Evolutionary conservation across 768 basidiomycete species (phyloP), one percentile per base, ranked within the genome.

Genomic region (Hypholoma fasciculare): DNA sequence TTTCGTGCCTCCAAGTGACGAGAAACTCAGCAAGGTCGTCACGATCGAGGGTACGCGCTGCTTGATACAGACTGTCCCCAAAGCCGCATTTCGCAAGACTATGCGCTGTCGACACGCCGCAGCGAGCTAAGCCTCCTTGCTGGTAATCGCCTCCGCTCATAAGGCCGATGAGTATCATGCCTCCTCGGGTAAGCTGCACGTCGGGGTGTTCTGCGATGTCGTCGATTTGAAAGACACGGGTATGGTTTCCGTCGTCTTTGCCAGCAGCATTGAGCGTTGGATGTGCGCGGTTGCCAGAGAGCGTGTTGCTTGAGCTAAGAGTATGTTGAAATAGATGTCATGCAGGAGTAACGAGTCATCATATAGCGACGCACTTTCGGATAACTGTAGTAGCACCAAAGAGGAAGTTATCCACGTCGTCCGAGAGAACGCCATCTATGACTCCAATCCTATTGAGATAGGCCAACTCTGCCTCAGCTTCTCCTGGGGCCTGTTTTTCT

Each of bases 391-490:
- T 81, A 1, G 93, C 94, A 19, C 95, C 94, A 61, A 98, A 98
- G 2, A 97, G 73, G 67, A 96, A 89, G 54, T 86, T 95, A 67
- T 98, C 95, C 1, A 95, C 94, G 65, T 97, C 96, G 70, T 98
- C 96, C 0, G 95, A 92, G 44, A 96, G 78, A 23, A 97, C 83
- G 0, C 88, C 92, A 67, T 98, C 96, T 56, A 98, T 90, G 52
- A 90, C 71, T 2, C 93, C 93, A 43, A 87, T 82, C 4, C 82
- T 77, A 64, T 94, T 95, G 53, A 98, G 78, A 61, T 91, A 88
- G 0, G 95, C 95, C 2, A 98, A 78, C 67, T 96, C 95, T 0
- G 95, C 95, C 71, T 98, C 96, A 0, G 96, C 96, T 72, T 97
- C 96, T 16, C 93, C 94, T 6, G 95, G 95, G 14, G 94, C 95